phyloP scores from a whole-genome alignment of 176 grass and related monocot genomes.

The Pontederia crassipes region DNA sequence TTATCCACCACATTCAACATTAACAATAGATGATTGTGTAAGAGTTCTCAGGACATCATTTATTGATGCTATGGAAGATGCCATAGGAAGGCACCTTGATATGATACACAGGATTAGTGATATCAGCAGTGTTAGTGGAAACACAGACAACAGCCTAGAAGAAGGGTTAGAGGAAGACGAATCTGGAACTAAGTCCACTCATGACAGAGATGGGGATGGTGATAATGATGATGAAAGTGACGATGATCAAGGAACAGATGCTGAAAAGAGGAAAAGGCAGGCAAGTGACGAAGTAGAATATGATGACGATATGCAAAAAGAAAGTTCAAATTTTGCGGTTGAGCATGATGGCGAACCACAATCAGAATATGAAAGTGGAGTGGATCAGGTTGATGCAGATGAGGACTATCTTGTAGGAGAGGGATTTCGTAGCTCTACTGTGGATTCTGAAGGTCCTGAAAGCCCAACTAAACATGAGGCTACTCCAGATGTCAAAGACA shows the following conservation, averaged over 20 bases:
- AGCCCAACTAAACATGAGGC: constrained; percentile 25
- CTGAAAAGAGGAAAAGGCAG: constrained; percentile 46
- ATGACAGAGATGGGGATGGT: constrained; percentile 26
- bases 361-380: constrained; percentile 28
- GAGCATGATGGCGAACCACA: constrained; percentile 34
- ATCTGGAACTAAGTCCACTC: constrained; percentile 23
- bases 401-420: constrained; percentile 33
- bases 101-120: constrained; percentile 59
- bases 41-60: constrained; percentile 42
- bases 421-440: constrained; percentile 15
- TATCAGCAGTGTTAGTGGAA: constrained; percentile 36
- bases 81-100: constrained; percentile 68
- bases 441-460: constrained; percentile 14
- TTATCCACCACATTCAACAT: constrained; percentile 34
- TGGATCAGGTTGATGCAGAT: constrained; percentile 34
- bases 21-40: constrained; percentile 47
- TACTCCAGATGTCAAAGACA: constrained; percentile 8
- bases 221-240: constrained; percentile 44
- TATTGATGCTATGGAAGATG: constrained; percentile 69
- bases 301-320: constrained; percentile 44
- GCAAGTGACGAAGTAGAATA: constrained; percentile 82
- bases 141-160: constrained; percentile 27
- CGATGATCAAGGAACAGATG: constrained; percentile 62
- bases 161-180: constrained; percentile 32
- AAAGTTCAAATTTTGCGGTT: constrained; percentile 23